Base-by-base conservation (phyloP, 371 early-diverging fungal species). In the Syncephalis plumigaleata region DNA sequence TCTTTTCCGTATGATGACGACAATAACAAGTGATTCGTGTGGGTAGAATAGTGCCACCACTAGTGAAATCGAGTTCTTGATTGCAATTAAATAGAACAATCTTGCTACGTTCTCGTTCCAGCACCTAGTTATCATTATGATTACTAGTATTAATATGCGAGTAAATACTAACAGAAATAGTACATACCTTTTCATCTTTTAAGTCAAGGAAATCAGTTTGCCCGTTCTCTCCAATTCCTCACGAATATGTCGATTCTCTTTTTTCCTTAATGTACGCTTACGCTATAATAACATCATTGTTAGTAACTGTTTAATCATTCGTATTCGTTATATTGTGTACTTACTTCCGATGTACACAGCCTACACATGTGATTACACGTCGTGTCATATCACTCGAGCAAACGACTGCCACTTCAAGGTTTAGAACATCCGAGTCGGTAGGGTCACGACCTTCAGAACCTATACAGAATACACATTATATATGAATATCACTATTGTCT, bases 11-110 rank as follows among this genome's bases (percentile, higher is more conserved):
- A 54, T 91, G 91, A 55, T 93, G 94, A 21, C 94, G 67, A 60
- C 91, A 91, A 58, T 93, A 93, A 66, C 94, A 93, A 7, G 91
- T 91, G 55, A 94, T 87, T 22, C 94, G 72, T 2, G 91, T 84
- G 16, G 94, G 92, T 24, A 94, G 57, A 49, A 85, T 79, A 0
- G 83, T 76, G 59, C 89, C 91, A 36, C 94, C 94, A 44, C 79
- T 78, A 58, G 72, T 77, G 52, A 94, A 90, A 59, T 91, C 89
- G 25, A 88, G 78, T 38, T 88, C 57, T 49, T 84, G 83, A 47
- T 71, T 68, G 60, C 87, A 85, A 63, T 89, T 91, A 63, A 91
- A 91, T n/a, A 87, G 67, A 3, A 87, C 53, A 4, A 83, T 75
- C 46, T 83, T 78, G 55, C 74, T 68, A 44, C 76, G 77, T 51